Evolutionary conservation across 208 protist genomes (phyloP).

Genomic region (Acanthamoeba lugdunensis): DNA sequence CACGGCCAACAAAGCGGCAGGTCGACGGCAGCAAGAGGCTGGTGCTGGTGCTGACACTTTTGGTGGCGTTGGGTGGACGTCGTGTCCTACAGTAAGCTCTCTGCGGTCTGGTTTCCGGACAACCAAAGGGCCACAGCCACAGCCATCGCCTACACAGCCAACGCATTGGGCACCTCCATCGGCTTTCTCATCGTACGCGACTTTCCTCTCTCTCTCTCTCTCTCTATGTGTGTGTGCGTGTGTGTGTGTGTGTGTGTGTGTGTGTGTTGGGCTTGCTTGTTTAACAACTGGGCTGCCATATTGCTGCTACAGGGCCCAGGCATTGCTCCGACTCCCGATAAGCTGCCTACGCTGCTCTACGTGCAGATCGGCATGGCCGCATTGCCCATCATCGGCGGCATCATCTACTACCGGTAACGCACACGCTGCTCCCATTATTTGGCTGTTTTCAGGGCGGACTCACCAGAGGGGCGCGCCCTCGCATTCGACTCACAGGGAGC

Average conservation of each 20-base stretch:
- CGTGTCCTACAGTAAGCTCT: conserved; percentile 8
- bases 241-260: too few relatives aligned
- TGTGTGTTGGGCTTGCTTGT: not conserved
- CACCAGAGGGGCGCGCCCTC: too few relatives aligned
- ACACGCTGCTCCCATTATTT: too few relatives aligned
- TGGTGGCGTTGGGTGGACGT: too few relatives aligned
- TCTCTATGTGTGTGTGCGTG: too few relatives aligned
- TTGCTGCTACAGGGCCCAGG: not conserved
- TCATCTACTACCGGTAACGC: conserved; percentile 36
- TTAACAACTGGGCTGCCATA: not conserved
- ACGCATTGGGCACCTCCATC: conserved; percentile 12
- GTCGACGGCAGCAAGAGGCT: too few relatives aligned
- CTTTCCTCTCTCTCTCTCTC: too few relatives aligned
- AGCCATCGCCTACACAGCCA: conserved; percentile 52
- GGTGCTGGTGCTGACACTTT: too few relatives aligned
- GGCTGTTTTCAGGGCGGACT: too few relatives aligned
- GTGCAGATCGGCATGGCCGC: conserved; percentile 26
- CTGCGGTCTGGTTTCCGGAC: conserved; percentile 52
- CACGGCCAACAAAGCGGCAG: too few relatives aligned
- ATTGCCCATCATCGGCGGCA: conserved; percentile 44
- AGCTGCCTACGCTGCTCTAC: conserved; percentile 24
- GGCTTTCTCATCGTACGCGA: not conserved
- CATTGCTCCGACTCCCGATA: not conserved
- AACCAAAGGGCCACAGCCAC: conserved; percentile 44
- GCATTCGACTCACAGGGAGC: not conserved